A percentile compares a stretch with the other conserved stretches of the same genome.
Evolutionary conservation across 345 rosid genomes (phyloP).

Genomic region (Clarkia xantiana): DNA sequence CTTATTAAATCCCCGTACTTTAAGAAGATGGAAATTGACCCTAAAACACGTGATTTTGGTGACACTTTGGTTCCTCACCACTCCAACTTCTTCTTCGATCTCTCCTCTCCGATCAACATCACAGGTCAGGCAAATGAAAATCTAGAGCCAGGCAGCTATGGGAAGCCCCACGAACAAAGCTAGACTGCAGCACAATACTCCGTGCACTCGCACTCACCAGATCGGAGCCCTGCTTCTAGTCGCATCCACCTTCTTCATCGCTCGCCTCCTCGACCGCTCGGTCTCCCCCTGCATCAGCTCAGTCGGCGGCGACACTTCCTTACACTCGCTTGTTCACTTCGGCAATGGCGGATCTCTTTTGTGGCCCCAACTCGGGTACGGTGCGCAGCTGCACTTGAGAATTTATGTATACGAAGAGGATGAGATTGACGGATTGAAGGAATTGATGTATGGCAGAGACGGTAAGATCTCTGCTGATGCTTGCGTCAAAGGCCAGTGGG

Average conservation of each 20-base stretch:
- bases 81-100: too few relatives aligned
- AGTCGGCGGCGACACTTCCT: constrained; percentile 9
- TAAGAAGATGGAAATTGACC: too few relatives aligned
- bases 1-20: too few relatives aligned
- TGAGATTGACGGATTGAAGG: constrained; percentile 66
- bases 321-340: not conserved
- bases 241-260: constrained; percentile 63
- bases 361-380: constrained; percentile 67
- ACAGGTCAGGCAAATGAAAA: too few relatives aligned
- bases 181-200: constrained; percentile 18
- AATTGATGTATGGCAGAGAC: constrained; percentile 61
- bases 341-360: constrained; percentile 14
- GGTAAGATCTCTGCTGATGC: constrained; percentile 36
- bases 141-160: not conserved
- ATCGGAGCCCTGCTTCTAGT: constrained; percentile 66
- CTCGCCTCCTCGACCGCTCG: constrained; percentile 60
- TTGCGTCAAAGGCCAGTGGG: constrained; percentile 93
- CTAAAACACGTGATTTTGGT: too few relatives aligned
- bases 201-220: constrained; percentile 87
- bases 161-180: constrained; percentile 5
- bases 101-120: too few relatives aligned
- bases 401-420: constrained; percentile 79
- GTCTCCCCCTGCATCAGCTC: constrained; percentile 20
- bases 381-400: constrained; percentile 44
- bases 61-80: too few relatives aligned